These are phyloP conservation scores for Umbelopsis sp. DNA, from an alignment of 192 early-diverging fungal species.

Conservation along the genomic window DNA sequence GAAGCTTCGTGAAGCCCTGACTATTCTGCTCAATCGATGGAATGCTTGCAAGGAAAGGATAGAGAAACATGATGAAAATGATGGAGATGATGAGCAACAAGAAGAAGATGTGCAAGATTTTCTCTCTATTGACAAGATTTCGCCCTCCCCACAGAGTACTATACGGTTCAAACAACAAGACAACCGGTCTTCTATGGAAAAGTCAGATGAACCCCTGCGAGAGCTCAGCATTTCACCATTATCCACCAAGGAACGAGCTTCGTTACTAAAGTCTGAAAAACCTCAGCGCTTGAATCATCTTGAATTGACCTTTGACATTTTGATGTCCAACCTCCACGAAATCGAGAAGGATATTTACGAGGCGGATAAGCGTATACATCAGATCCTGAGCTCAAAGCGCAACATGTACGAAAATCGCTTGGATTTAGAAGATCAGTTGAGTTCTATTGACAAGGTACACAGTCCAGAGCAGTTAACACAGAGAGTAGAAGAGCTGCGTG, in stretches of 20 bases:
- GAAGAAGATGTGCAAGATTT: neutral
- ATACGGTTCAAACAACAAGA: neutral
- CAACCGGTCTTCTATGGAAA: neutral
- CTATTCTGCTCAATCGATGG: conserved; percentile 7
- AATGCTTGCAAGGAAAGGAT: conserved; percentile 1
- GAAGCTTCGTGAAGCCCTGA: neutral
- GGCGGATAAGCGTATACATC: conserved; percentile 34
- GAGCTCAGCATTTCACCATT: conserved; percentile 4
- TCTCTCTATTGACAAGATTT: neutral
- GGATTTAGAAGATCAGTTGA: conserved; percentile 38
- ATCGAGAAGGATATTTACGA: conserved; percentile 50
- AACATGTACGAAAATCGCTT: conserved; percentile 48
- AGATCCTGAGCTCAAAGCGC: conserved; percentile 43
- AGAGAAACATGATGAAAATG: neutral
- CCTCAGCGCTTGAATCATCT: conserved; percentile 41
- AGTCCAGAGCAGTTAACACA: conserved; percentile 2
- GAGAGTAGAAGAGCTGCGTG: conserved; percentile 6
- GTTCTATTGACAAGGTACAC: neutral
- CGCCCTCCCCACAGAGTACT: neutral
- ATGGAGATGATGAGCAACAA: neutral
- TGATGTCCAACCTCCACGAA: conserved; percentile 53
- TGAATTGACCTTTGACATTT: conserved; percentile 52
- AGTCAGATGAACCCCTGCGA: neutral
- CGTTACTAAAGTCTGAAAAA: neutral
- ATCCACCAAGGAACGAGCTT: neutral